phyloP scores from a whole-genome alignment of 805 yeast genomes.

The Hanseniaspora vineae region DNA sequence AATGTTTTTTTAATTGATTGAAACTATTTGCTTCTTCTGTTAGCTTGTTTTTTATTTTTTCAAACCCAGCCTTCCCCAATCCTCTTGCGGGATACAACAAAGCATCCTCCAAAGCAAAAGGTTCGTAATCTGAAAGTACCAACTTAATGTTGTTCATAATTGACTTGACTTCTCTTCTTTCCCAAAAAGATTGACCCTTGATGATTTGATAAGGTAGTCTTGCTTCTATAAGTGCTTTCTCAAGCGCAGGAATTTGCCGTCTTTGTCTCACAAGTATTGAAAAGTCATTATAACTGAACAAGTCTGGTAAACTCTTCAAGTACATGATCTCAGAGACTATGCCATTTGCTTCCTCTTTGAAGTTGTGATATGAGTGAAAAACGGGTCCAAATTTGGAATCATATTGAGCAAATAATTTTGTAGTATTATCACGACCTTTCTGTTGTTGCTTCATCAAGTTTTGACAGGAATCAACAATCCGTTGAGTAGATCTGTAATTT shows the following conservation, averaged over 20 bases:
- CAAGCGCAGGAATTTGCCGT: slow-evolving; percentile 48
- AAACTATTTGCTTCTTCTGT: slow-evolving; percentile 8
- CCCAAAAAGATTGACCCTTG: slow-evolving; percentile 75
- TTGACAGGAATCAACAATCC: slow-evolving; percentile 54
- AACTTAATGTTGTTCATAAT: slow-evolving; percentile 56
- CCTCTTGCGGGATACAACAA: slow-evolving; percentile 54
- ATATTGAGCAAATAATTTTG: slow-evolving; percentile 34
- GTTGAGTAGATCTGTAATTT: slow-evolving; percentile 71
- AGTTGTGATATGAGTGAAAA: slow-evolving; percentile 26
- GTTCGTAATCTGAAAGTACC: slow-evolving; percentile 44
- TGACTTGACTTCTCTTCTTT: slow-evolving; percentile 49
- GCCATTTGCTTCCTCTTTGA: slow-evolving; percentile 43
- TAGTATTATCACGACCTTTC: slow-evolving; percentile 27
- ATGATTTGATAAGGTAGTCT: slow-evolving; percentile 55
- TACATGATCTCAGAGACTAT: slow-evolving; percentile 43
- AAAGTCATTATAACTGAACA: slow-evolving; percentile 44
- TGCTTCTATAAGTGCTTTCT: slow-evolving; percentile 41
- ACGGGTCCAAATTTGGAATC: slow-evolving; percentile 33
- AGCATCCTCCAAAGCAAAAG: slow-evolving; percentile 44
- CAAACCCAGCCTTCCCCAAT: slow-evolving; percentile 44
- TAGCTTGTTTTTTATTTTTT: slow-evolving; percentile 14
- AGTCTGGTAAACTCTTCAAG: slow-evolving; percentile 31
- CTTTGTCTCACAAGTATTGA: slow-evolving; percentile 62
- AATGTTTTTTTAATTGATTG: slow-evolving; percentile 6
- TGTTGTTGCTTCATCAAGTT: slow-evolving; percentile 47